Evolutionary conservation across 768 basidiomycete genomes (phyloP), one percentile per base, ranked within the genome.

Genomic region (Tricholoma furcatifolium): DNA sequence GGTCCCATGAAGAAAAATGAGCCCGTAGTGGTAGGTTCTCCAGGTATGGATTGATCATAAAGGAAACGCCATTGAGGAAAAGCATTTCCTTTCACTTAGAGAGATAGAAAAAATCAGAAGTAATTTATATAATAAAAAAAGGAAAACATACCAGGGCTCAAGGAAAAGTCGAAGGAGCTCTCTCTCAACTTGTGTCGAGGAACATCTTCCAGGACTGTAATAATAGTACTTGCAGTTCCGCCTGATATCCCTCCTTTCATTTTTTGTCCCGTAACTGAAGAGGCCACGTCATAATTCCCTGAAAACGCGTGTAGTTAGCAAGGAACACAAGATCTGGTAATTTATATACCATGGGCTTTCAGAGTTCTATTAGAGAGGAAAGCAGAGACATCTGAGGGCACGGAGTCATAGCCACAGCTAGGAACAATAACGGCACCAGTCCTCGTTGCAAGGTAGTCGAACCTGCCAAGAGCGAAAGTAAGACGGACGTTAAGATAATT

Each of bases 371-470:
- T 85, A 15, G 88, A 79, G 43, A 91, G 70, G 68, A 83, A 86
- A 0, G 83, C 80, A 10, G 80, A 68, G 40, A 88, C 65, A 63
- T 97, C 93, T 3, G 85, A 82, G 3, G 90, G 90, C 24, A 91
- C 61, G 1, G 88, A 91, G 65, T 92, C 90, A 54, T 89, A 77
- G 2, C 87, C 93, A 49, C 84, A 88, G 2, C 83, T 75, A 20
- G 91, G 91, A 17, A 97, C 78, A 58, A 98, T 87, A 57, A 91
- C 79, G 5, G 91, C 76, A 40, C 82, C 80, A 2, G 80, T 84
- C 62, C 84, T 82, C 9, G 77, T 81, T 0, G 94, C 93, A 10
- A 75, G 65, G 58, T 80, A 87, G 66, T 93, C 85, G 61, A 81
- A 86, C 53, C 88, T 92, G 17, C 35, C 43, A 27, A 4, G 27